These are phyloP conservation scores for Acanthochlamys bracteata DNA, from an alignment of 106 monocot species.

Conservation along the genomic window DNA sequence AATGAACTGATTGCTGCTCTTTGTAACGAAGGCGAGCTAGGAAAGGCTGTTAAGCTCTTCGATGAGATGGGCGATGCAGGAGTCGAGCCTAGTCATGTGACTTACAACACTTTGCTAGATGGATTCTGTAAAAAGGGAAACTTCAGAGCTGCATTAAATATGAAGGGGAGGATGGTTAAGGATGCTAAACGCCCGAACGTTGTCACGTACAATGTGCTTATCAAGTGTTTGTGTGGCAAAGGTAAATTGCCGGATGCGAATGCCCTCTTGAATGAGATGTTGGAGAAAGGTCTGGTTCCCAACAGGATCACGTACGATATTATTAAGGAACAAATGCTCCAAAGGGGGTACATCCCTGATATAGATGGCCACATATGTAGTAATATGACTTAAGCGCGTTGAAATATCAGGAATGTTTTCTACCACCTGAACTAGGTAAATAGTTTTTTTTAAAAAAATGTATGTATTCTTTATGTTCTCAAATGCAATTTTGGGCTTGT, in stretches of 20 bases:
- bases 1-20: conserved; percentile 61
- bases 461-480: too few relatives aligned
- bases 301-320: conserved; percentile 73
- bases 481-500: too few relatives aligned
- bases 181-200: conserved; percentile 57
- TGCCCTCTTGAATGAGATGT: conserved; percentile 82
- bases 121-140: conserved; percentile 73
- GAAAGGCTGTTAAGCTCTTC: conserved; percentile 65
- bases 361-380: conserved; percentile 62
- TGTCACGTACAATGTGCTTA: conserved; percentile 71
- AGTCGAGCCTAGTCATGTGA: conserved; percentile 44
- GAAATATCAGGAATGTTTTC: too few relatives aligned
- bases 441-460: too few relatives aligned
- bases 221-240: conserved; percentile 54
- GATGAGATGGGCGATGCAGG: conserved; percentile 72
- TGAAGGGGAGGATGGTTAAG: conserved; percentile 80
- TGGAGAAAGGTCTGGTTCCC: conserved; percentile 84
- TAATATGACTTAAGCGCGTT: conserved; percentile 19
- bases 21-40: conserved; percentile 40
- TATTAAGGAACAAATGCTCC: conserved; percentile 71
- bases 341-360: conserved; percentile 75
- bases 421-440: too few relatives aligned
- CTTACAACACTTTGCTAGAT: conserved; percentile 74
- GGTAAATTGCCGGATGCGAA: conserved; percentile 56
- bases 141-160: conserved; percentile 52